These are phyloP conservation scores for Coemansia sp. DNA, from an alignment of 192 early-diverging fungal species.

Conservation along the genomic window DNA sequence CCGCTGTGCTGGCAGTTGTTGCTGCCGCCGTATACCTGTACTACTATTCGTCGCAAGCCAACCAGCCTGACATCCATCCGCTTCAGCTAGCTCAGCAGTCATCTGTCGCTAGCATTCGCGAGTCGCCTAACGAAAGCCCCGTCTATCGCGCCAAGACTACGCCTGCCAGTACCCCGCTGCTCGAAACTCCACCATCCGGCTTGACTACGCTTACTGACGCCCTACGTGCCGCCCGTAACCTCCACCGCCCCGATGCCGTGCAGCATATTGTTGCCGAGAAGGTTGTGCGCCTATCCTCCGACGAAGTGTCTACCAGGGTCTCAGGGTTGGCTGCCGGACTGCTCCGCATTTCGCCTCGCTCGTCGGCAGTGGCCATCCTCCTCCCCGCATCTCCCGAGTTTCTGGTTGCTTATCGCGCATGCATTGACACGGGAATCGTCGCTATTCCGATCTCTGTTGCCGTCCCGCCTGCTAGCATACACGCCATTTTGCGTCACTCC, in stretches of 20 bases:
- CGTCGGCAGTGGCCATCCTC: slow-evolving; percentile 18
- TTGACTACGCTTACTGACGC: slow-evolving; percentile 28
- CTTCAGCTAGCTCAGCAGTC: slow-evolving; percentile 54
- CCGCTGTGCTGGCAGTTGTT: slow-evolving; percentile 23
- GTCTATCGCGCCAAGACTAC: slow-evolving; percentile 49
- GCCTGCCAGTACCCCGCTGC: slow-evolving; percentile 35
- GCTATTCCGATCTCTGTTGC: slow-evolving; percentile 33
- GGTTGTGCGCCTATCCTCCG: slow-evolving; percentile 13
- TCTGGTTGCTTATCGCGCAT: slow-evolving; percentile 46
- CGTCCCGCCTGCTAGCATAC: slow-evolving; percentile 13
- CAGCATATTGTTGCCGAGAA: slow-evolving; percentile 17
- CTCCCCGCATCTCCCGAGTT: slow-evolving; percentile 29
- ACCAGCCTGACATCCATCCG: slow-evolving; percentile 54
- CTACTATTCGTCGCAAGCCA: slow-evolving; percentile 52
- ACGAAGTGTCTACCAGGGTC: slow-evolving; percentile 12
- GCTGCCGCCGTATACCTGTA: slow-evolving; percentile 42
- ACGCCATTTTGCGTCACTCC: slow-evolving; percentile 26
- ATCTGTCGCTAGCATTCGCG: slow-evolving; percentile 36
- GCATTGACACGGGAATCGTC: slow-evolving; percentile 38
- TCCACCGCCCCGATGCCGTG: slow-evolving; percentile 14
- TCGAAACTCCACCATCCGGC: slow-evolving; percentile 13
- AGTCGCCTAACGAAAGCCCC: slow-evolving; percentile 32
- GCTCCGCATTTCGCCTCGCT: slow-evolving; percentile 1
- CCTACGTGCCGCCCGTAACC: slow-evolving; percentile 25
- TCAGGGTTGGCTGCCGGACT: slow-evolving; percentile 27